Evolutionary conservation across 345 rosid species (phyloP).

Genomic region (Geranium brycei): DNA sequence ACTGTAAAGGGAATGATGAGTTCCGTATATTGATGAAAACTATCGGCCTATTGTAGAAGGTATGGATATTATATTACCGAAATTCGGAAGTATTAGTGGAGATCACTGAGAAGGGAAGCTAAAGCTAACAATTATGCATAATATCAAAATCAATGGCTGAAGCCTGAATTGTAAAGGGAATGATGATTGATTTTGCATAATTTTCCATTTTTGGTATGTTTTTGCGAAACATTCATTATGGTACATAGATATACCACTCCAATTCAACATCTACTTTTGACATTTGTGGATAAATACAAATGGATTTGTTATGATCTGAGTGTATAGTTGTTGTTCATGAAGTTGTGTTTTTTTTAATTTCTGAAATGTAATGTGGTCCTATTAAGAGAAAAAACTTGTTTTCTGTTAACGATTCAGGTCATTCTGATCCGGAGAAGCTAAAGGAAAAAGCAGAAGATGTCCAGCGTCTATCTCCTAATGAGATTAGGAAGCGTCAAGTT

Average conservation of each 20-base stretch:
- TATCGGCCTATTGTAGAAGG: too few species aligned
- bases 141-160: too few species aligned
- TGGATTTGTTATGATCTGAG: neutral
- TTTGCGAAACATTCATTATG: neutral
- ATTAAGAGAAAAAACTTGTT: neutral
- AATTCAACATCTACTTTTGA: neutral
- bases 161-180: too few species aligned
- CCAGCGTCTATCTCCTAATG: constrained; percentile 46
- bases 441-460: constrained; percentile 66
- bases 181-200: neutral
- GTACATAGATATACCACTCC: neutral
- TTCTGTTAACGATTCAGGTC: constrained; percentile 33
- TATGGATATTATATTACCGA: too few species aligned
- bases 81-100: too few species aligned
- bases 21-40: too few species aligned
- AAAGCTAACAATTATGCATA: too few species aligned
- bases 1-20: too few species aligned
- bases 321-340: neutral
- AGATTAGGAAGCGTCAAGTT: constrained; percentile 60
- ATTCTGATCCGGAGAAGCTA: constrained; percentile 69
- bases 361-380: neutral
- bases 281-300: neutral
- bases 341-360: neutral
- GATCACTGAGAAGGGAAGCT: too few species aligned
- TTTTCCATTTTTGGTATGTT: too few species aligned